These are phyloP conservation scores for Dryas alaskensis DNA, from an alignment of 306 rosid species.

Conservation along the genomic window DNA sequence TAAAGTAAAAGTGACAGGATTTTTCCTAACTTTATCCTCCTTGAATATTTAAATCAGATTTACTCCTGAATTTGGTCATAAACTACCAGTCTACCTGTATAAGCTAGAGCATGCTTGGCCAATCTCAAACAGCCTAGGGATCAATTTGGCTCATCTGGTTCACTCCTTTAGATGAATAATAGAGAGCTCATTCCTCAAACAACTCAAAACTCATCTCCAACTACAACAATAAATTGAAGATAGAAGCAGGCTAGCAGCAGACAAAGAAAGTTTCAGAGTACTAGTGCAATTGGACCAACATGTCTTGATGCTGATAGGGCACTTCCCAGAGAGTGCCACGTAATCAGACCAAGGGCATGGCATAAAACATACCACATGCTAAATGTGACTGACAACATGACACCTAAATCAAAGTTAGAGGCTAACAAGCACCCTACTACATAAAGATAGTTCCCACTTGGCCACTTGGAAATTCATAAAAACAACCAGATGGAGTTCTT, in stretches of 20 bases:
- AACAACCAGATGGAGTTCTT: background rate
- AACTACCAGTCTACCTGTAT: background rate
- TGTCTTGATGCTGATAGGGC: conserved; percentile 17
- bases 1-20: no score
- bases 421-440: no score
- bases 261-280: background rate
- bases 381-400: background rate
- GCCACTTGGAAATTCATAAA: background rate
- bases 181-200: background rate
- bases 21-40: no score
- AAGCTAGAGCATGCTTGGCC: background rate
- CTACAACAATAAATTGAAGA: background rate
- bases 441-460: conserved; percentile 1
- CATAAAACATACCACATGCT: conserved; percentile 6
- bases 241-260: background rate
- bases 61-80: background rate
- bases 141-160: background rate
- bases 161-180: background rate
- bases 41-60: background rate
- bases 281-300: background rate
- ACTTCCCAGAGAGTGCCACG: conserved; percentile 1
- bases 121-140: no score
- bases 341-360: conserved; percentile 1
- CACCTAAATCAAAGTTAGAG: background rate
- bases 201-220: background rate